Evolutionary conservation across 2,329 filamentous ascomycete genomes (phyloP), one percentile per base, ranked within the genome.

Genomic region (Clonostachys chloroleuca): DNA sequence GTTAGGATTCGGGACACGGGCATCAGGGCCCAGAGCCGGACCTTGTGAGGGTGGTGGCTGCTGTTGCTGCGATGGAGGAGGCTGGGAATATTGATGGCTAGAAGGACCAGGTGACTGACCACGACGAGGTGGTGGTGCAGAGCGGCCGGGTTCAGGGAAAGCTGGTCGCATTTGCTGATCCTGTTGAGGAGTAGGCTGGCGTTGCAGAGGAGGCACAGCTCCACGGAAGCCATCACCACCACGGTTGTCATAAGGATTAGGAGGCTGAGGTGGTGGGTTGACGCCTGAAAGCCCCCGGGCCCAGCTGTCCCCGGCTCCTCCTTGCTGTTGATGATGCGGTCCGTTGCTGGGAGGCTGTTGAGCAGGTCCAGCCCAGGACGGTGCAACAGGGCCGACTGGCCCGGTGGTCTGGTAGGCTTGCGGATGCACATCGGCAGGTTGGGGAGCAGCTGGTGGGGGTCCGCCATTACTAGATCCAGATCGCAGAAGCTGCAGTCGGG

Each of bases 361-460:
- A 40, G 84, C 81, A 43, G 90, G 88, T 49, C 85, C 87, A 52
- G 88, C 89, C 92, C 92, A 97, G 53, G 91, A 92, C 17, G 14
- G 36, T 12, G 87, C 89, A 54, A 88, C 87, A n/a, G 14, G 36
- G 12, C 88, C 89, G 54, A 88, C 87, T 46, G 94, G 86, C 40
- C 87, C 88, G 43, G 85, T 81, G 46, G 84, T 82, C 66, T 96
- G 91, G 60, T 97, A 97, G 7, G 92, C 89, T 61, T 96, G 90
- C 44, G 92, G 92, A 64, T 97, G 92, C 18, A 97, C 91, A 66
- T 99, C 94, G 60, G 95, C 92, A 8, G 94, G 92, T 58, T 94
- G 82, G n/a, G 92, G 92, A 45, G 86, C 89, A 55, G 77, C 84
- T 56, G 78, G 84, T 59, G 86, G 88, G 51, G 86, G 77, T 57